These are phyloP conservation scores for Malus hybrid DNA, from an alignment of 331 rosid species.

Conservation along the genomic window DNA sequence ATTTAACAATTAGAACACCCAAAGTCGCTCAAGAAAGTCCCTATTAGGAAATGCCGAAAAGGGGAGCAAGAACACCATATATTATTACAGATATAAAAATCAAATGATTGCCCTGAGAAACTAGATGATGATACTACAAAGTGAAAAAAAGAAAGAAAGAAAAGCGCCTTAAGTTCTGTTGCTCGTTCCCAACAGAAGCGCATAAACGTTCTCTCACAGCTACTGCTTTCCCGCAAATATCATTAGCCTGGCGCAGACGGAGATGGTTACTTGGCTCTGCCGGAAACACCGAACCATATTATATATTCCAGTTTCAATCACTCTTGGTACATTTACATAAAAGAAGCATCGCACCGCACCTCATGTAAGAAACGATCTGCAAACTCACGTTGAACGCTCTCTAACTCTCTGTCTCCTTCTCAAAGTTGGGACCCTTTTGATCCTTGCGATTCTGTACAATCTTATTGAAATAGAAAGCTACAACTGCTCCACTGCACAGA, in stretches of 20 bases:
- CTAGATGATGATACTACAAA: not conserved
- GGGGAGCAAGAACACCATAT: too few relatives aligned
- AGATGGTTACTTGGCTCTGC: not conserved
- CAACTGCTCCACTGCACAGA: constrained; percentile 65
- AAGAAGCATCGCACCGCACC: not conserved
- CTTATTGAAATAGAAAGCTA: constrained; percentile 58
- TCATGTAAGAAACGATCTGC: not conserved
- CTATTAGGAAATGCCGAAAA: too few relatives aligned
- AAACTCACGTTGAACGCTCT: constrained; percentile 28
- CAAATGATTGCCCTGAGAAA: not conserved
- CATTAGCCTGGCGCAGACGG: not conserved
- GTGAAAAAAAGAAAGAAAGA: not conserved
- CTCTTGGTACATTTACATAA: not conserved
- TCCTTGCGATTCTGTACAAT: constrained; percentile 34
- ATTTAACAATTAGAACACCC: too few relatives aligned
- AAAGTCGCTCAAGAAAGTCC: too few relatives aligned
- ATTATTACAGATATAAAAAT: too few relatives aligned
- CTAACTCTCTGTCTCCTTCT: constrained; percentile 35
- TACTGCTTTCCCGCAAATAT: not conserved
- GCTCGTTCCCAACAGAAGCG: not conserved
- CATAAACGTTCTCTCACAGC: not conserved
- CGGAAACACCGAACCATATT: not conserved
- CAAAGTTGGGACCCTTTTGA: constrained; percentile 35
- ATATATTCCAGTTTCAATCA: not conserved
- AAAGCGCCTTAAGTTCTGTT: not conserved